phyloP scores from a whole-genome alignment of 768 basidiomycete genomes.

The Trametes sanguinea region DNA sequence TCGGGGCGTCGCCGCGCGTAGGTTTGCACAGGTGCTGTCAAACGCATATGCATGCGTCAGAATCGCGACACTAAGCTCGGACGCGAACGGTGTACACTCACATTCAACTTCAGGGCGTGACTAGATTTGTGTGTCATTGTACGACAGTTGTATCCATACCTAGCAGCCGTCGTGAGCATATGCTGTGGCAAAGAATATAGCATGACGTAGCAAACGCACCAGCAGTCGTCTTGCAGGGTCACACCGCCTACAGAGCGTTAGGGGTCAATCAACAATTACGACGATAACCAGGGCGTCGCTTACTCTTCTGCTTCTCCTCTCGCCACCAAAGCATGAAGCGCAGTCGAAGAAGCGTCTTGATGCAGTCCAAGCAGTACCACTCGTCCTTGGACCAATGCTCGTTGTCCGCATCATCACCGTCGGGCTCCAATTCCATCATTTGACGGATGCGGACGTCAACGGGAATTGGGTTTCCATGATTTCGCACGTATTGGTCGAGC shows the following conservation, averaged over 20 bases:
- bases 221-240: conserved; percentile 33
- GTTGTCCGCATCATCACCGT: conserved; percentile 6
- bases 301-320: conserved; percentile 16
- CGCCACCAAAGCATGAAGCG: conserved; percentile 29
- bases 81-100: conserved; percentile 17
- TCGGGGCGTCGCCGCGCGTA: conserved; percentile 14
- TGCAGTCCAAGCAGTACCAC: conserved; percentile 32
- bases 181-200: not conserved
- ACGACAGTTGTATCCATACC: conserved; percentile 41
- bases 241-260: conserved; percentile 18
- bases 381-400: conserved; percentile 26
- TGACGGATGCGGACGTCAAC: not conserved
- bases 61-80: no score
- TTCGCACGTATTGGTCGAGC: not conserved
- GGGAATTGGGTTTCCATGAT: not conserved
- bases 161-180: conserved; percentile 2
- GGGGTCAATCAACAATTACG: not conserved
- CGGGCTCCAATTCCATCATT: conserved; percentile 11
- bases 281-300: not conserved
- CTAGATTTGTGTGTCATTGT: conserved; percentile 32
- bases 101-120: conserved; percentile 36
- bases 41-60: no score
- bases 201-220: conserved; percentile 26
- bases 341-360: conserved; percentile 19
- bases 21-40: conserved; percentile 16